Evolutionary conservation across 352 stramenopile genomes (phyloP).

Genomic region (Globisporangium echinulatum): DNA sequence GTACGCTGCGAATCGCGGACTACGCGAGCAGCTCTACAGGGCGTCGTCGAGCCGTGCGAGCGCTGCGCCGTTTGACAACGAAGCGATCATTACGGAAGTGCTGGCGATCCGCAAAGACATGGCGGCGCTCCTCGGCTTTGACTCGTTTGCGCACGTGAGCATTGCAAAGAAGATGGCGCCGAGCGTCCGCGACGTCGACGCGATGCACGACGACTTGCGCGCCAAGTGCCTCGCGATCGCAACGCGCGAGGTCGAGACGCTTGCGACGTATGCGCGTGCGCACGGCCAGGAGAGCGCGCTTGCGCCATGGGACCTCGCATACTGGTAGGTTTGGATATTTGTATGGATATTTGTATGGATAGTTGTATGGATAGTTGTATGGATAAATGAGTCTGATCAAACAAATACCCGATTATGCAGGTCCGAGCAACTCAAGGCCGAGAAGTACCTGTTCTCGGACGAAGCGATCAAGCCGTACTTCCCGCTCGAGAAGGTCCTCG

Average conservation of each 20-base stretch:
- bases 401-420: conserved; percentile 4
- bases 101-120: conserved; percentile 90
- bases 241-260: conserved; percentile 86
- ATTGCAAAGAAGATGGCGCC: conserved; percentile 96
- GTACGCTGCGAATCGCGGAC: conserved; percentile 83
- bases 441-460: conserved; percentile 93
- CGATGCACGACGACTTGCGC: conserved; percentile 91
- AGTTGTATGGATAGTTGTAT: not conserved
- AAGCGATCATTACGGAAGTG: conserved; percentile 92
- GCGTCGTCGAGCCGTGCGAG: conserved; percentile 91
- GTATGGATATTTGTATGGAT: not conserved
- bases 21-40: conserved; percentile 92
- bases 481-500: conserved; percentile 90
- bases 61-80: conserved; percentile 87
- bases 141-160: conserved; percentile 90
- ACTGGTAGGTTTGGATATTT: conserved; percentile 54
- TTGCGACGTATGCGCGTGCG: conserved; percentile 81
- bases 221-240: conserved; percentile 91
- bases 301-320: conserved; percentile 92
- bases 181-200: conserved; percentile 84
- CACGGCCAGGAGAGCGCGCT: conserved; percentile 75
- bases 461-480: conserved; percentile 98
- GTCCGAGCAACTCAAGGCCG: conserved; percentile 93
- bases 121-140: conserved; percentile 90
- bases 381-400: conserved; percentile 73